Base-by-base conservation (phyloP, 2,329 filamentous ascomycete genomes). In the Ophidiomyces ophidiicola region DNA sequence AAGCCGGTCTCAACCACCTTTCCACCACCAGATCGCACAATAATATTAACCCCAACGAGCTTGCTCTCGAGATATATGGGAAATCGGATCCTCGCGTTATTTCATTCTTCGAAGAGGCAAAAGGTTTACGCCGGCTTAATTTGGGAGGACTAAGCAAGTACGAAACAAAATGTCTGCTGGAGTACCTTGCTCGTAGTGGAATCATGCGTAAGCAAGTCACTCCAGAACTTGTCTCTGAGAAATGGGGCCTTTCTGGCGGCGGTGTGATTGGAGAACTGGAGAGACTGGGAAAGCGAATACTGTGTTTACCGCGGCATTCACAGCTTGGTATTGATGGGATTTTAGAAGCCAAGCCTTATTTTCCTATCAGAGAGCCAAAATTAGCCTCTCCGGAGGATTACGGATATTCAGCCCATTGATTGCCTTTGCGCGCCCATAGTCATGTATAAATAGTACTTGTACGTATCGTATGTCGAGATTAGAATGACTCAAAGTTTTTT, bases 141-240 rank as follows among this genome's bases (percentile, higher is more conserved):
- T 55, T 94, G 14, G 69, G 72, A 29, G 81, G 83, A 6, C 53
- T 94, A 48, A 79, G 67, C 51, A 82, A 79, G 61, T 63, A 70
- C 1, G 88, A 96, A 63, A 78, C 83, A 7, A 74, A 80, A 44
- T 71, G 76, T 1, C 67, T 93, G 50, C 80, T 96, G 76, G 86
- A 94, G 66, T 96, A 94, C 64, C 96, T 88, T 70, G 86, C 84
- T 4, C 76, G 75, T 24, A 92, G 84, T 58, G 90, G 88, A 8
- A 68, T 94, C 56, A 58, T 93, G 54, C 74, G 82, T 47, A 68
- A 73, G 45, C 69, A 67, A 32, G 70, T 94, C 35, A 78, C 82
- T 52, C 78, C 87, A 54, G 67, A 66, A 46, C 69, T 72, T 46
- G 80, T 94, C 24, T 69, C 72, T 15, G 82, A 92, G 69, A 83